Evolutionary conservation across 208 protist genomes (phyloP), one percentile per base, ranked within the genome.

Genomic region (Trypanosoma grayi): DNA sequence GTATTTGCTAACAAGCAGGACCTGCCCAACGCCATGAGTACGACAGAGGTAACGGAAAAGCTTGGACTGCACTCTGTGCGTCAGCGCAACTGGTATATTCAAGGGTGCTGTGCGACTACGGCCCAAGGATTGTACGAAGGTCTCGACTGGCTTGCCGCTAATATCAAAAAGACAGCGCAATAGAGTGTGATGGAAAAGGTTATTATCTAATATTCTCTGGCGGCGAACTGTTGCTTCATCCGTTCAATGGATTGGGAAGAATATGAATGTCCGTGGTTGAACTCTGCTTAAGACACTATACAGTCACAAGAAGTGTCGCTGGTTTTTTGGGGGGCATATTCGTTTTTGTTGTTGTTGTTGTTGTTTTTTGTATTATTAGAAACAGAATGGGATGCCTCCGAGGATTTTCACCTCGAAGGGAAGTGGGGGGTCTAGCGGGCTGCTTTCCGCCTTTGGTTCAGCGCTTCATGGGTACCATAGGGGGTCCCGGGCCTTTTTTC

Each of bases 1-100:
- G 96, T 99, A 6, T 99, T 99, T 56, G 98, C 98, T n/a, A 99
- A 99, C 93, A 99, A 99, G 81, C 97, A 99, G 79, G 98, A 99
- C 87, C 66, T 99, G 33, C 97, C 98, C 30, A 98, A 99, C 74
- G 97, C 98, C 13, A 98, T 99, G 90, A 93, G 83, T 64, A 95
- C 86, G 11, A 94, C 87, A 6, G 97, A 99, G 77, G 87, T 99
- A 39, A 97, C 90, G 7, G 96, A 99, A 62, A 95, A 97, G 78
- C 83, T 99, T 2, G 94, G 93, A 7, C 85, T 99, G 36, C 79
- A 98, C 34, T 70, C 82, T 22, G 76, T 99, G 48, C 84, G 84
- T 63, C 79, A 98, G 70, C 92, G 90, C 47, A 90, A 86, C 66
- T 98, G 92, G 90, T 97, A 94, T 72, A 96, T 96, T 63, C 93